phyloP scores from a whole-genome alignment of 352 stramenopile species.

The Sclerospora graminicola region DNA sequence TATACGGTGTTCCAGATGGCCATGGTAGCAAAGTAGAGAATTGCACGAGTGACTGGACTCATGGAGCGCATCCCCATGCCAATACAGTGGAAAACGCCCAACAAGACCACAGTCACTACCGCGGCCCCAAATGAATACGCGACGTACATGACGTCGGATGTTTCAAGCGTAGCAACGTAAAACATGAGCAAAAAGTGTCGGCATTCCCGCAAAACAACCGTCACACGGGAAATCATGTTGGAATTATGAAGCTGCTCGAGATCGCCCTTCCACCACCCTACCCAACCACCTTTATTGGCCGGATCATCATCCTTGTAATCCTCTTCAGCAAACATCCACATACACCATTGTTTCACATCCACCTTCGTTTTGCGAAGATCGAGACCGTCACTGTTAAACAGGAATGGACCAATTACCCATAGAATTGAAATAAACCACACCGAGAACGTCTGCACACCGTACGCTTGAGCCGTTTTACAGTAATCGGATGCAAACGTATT shows the following conservation, averaged over 20 bases:
- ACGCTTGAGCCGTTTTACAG: slow-evolving; percentile 55
- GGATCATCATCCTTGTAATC: slow-evolving; percentile 52
- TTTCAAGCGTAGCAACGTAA: slow-evolving; percentile 52
- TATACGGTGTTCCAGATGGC: slow-evolving; percentile 24
- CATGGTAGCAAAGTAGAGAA: slow-evolving; percentile 32
- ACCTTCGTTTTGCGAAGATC: slow-evolving; percentile 70
- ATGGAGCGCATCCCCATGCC: slow-evolving; percentile 37
- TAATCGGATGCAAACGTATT: slow-evolving; percentile 50
- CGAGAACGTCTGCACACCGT: slow-evolving; percentile 67
- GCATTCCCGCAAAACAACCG: slow-evolving; percentile 57
- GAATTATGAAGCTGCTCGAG: slow-evolving; percentile 49
- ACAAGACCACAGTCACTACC: slow-evolving; percentile 35
- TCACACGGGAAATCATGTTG: slow-evolving; percentile 57
- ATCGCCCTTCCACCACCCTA: slow-evolving; percentile 65
- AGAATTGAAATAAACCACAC: slow-evolving; percentile 72
- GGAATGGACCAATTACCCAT: slow-evolving; percentile 55
- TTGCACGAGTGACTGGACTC: slow-evolving; percentile 30
- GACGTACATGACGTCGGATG: slow-evolving; percentile 37
- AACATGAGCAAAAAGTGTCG: slow-evolving; percentile 71
- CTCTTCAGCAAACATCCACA: slow-evolving; percentile 64
- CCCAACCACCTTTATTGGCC: slow-evolving; percentile 58
- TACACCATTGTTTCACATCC: slow-evolving; percentile 45
- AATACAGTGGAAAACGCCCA: slow-evolving; percentile 34
- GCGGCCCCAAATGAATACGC: slow-evolving; percentile 35
- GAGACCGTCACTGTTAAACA: slow-evolving; percentile 77